phyloP scores from a whole-genome alignment of 176 grass and related monocot species.

The Elymus sibiricus region DNA sequence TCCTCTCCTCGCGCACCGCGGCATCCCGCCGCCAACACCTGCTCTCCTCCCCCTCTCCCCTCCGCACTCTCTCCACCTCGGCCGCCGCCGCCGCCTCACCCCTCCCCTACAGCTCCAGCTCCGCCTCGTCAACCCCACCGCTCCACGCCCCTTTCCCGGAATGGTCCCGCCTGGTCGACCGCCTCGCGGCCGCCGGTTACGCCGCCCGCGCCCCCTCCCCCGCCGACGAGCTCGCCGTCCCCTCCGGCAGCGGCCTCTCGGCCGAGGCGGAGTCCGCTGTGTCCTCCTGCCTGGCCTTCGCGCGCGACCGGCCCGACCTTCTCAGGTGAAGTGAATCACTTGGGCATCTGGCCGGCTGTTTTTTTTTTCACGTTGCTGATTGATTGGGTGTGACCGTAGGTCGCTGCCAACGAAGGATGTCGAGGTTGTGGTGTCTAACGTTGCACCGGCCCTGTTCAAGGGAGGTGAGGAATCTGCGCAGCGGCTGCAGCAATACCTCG shows the following conservation, averaged over 20 bases:
- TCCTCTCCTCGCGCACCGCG: conserved; percentile 32
- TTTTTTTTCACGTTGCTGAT: conserved; percentile 1
- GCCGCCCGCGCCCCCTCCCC: background rate
- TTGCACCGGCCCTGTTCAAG: conserved; percentile 62
- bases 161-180: conserved; percentile 67
- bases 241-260: conserved; percentile 23
- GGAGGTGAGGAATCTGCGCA: conserved; percentile 54
- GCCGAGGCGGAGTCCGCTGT: conserved; percentile 44
- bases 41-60: background rate
- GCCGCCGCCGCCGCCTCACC: background rate
- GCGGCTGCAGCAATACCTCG: conserved; percentile 58
- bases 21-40: conserved; percentile 31
- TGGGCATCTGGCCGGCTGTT: background rate
- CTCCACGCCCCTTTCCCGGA: conserved; percentile 41
- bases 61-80: conserved; percentile 20
- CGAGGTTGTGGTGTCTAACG: conserved; percentile 62
- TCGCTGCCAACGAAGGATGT: conserved; percentile 66
- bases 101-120: conserved; percentile 10
- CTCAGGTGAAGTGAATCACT: conserved; percentile 55
- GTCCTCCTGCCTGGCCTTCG: conserved; percentile 62
- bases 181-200: conserved; percentile 48
- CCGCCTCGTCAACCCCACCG: background rate
- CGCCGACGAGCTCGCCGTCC: conserved; percentile 20
- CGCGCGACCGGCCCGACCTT: conserved; percentile 59
- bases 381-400: conserved; percentile 30